phyloP scores from a whole-genome alignment of 2,329 filamentous ascomycete species.

The Nigrograna mackinnonii region DNA sequence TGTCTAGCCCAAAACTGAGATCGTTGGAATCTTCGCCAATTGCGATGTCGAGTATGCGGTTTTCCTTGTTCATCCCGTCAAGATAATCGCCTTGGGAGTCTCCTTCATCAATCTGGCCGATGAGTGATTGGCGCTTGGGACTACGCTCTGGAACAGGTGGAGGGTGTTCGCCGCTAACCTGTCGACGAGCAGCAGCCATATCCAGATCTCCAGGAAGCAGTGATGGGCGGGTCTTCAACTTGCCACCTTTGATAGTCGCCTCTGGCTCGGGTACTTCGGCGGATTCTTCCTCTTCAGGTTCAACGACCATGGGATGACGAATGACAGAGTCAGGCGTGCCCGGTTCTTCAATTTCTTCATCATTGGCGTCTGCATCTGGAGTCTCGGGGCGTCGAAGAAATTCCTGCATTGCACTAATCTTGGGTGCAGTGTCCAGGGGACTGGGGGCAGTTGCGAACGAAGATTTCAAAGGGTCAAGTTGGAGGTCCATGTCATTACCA shows the following conservation, averaged over 20 bases:
- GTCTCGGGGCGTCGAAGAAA: slow-evolving; percentile 56
- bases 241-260: slow-evolving; percentile 88
- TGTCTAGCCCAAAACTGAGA: slow-evolving; percentile 82
- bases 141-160: slow-evolving; percentile 44
- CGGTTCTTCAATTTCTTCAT: slow-evolving; percentile 61
- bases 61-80: slow-evolving; percentile 30
- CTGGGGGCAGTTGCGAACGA: slow-evolving; percentile 32
- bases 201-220: slow-evolving; percentile 82
- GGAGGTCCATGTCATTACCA: slow-evolving; percentile 57
- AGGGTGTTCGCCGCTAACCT: slow-evolving; percentile 76
- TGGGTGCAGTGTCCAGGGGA: slow-evolving; percentile 36
- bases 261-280: slow-evolving; percentile 71
- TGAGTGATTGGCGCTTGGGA: slow-evolving; percentile 40
- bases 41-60: slow-evolving; percentile 73
- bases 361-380: slow-evolving; percentile 45
- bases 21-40: slow-evolving; percentile 71
- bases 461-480: slow-evolving; percentile 59
- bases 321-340: slow-evolving; percentile 90
- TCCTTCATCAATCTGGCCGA: slow-evolving; percentile 36
- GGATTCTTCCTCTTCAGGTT: slow-evolving; percentile 41
- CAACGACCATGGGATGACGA: slow-evolving; percentile 65
- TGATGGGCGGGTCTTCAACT: slow-evolving; percentile 86
- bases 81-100: slow-evolving; percentile 27
- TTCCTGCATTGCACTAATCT: slow-evolving; percentile 42
- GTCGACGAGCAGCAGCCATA: slow-evolving; percentile 84